These are phyloP conservation scores for Prunella vulgaris DNA, from an alignment of 257 asterid genomes.

Conservation along the genomic window DNA sequence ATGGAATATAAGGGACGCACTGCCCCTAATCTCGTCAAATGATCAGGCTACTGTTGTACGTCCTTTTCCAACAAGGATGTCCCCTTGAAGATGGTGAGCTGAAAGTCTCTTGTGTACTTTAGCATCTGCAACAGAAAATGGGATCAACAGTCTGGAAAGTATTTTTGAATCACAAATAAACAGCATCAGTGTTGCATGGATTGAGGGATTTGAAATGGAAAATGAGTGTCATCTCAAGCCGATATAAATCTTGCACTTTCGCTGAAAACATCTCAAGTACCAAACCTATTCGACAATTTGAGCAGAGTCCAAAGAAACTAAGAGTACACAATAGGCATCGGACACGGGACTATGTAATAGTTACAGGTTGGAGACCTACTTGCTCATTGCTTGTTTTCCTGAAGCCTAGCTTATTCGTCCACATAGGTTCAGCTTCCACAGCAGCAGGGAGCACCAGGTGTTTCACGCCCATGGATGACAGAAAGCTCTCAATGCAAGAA, in stretches of 20 bases:
- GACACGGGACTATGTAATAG: background rate
- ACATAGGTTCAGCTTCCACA: constrained; percentile 94
- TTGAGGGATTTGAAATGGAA: background rate
- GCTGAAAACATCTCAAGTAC: background rate
- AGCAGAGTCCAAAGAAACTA: background rate
- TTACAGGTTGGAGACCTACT: constrained; percentile 40
- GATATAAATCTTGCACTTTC: background rate
- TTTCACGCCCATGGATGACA: constrained; percentile 70
- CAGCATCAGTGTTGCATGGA: background rate
- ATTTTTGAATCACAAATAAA: background rate
- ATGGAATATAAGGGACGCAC: background rate
- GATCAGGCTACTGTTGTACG: constrained; percentile 30
- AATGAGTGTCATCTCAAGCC: background rate
- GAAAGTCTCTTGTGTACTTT: constrained; percentile 66
- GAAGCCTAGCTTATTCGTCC: constrained; percentile 93
- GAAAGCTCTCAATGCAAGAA: constrained; percentile 73
- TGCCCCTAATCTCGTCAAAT: background rate
- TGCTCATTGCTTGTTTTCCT: constrained; percentile 68
- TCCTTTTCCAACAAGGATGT: constrained; percentile 86
- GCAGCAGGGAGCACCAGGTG: constrained; percentile 94
- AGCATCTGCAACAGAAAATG: constrained; percentile 45
- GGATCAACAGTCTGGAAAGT: constrained; percentile 5
- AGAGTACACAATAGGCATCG: background rate
- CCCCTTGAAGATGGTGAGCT: constrained; percentile 80
- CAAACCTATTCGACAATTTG: background rate